Evolutionary conservation across 2,329 filamentous ascomycete species (phyloP), one percentile per base, ranked within the genome.

Genomic region (Amauroascus verrucosus): DNA sequence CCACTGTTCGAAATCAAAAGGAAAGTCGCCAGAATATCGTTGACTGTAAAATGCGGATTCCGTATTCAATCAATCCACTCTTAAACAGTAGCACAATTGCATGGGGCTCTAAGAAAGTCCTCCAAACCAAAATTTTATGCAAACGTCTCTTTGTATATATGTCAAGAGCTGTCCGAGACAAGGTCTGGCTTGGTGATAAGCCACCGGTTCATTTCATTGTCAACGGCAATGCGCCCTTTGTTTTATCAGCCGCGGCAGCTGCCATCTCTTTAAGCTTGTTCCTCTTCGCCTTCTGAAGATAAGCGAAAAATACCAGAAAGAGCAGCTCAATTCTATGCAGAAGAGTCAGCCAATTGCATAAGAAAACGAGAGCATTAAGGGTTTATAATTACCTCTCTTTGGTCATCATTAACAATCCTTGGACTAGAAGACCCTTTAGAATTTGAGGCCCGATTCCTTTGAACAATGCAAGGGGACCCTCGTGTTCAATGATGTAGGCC

Each of bases 381-480:
- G 28, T 22, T 7, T 35, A 11, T 43, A 50, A 76, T 60, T 77
- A 89, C 86, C 89, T 81, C 72, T 98, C 93, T 73, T 98, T 98
- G 46, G 89, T 93, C 89, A 96, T 98, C 93, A 98, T 98, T 37
- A 98, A 76, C 53, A 98, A 82, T 48, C 93, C 93, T 66, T 98
- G 93, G 1, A 98, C 93, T 47, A 98, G 68, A 50, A 98, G 72
- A 1, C 93, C 93, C 72, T 98, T 98, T 55, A 89, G 70, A 49
- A 98, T 86, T 69, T 98, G 93, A 2, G 93, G 93, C 0, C 82
- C 89, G 60, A 98, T 95, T 40, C 93, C 93, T 74, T 98, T 98
- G 77, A 97, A 98, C 1, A 98, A 77, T n/a, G 85, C 85, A 11
- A 84, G 63, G 0, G 80, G 67, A 2, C 93, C 93, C 67, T 98